These are phyloP conservation scores for Hygrocybe coccinea DNA, from an alignment of 768 basidiomycete genomes.

Conservation along the genomic window DNA sequence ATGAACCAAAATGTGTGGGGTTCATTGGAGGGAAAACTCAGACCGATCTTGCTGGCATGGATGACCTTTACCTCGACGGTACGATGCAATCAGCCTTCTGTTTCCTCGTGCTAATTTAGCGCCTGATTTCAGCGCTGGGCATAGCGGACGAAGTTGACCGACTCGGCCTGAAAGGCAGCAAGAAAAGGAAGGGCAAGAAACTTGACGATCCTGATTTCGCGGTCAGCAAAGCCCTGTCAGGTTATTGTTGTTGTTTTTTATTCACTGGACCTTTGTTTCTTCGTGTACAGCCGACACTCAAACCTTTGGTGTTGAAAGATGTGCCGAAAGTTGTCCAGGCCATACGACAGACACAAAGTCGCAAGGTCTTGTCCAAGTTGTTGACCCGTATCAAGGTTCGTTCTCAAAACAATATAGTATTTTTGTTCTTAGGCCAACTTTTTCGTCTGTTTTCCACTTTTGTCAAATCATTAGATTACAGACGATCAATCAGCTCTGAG, in stretches of 20 bases:
- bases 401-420: background rate
- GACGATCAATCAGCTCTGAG: conserved; percentile 72
- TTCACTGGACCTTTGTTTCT: conserved; percentile 1
- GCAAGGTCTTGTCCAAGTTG: conserved; percentile 75
- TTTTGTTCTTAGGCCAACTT: background rate
- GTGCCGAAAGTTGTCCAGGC: conserved; percentile 91
- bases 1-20: conserved; percentile 92
- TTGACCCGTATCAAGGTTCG: conserved; percentile 78
- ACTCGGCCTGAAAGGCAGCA: conserved; percentile 78
- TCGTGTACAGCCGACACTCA: conserved; percentile 62
- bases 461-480: conserved; percentile 60
- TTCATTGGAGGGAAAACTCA: conserved; percentile 98
- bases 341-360: conserved; percentile 79
- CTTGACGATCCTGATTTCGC: conserved; percentile 87
- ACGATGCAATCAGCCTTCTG: conserved; percentile 14
- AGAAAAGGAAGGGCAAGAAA: conserved; percentile 88
- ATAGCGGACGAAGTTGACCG: conserved; percentile 87
- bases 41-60: conserved; percentile 91
- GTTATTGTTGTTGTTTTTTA: background rate
- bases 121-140: conserved; percentile 63
- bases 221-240: conserved; percentile 40
- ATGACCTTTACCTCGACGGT: conserved; percentile 93
- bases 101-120: background rate
- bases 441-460: background rate
- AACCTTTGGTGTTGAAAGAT: conserved; percentile 70